These are phyloP conservation scores for Penicillium psychrosexuale DNA, from an alignment of 2,329 filamentous ascomycete species.

Conservation along the genomic window DNA sequence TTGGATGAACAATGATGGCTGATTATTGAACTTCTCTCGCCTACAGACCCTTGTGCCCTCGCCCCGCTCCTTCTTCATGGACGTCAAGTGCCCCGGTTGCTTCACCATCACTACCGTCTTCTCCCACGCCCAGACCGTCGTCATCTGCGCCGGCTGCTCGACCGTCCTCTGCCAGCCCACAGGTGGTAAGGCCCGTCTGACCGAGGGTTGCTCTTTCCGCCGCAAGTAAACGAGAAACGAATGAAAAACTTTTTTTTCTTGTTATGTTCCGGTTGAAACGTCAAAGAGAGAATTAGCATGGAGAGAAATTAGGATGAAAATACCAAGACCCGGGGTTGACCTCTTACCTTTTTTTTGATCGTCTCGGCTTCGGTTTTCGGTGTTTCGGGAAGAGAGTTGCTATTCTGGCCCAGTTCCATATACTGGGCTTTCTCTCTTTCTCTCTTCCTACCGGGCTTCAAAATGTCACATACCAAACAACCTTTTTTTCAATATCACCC, in stretches of 20 bases:
- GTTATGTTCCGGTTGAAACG: constrained; percentile 28
- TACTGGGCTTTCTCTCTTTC: background rate
- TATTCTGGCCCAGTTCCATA: constrained; percentile 1
- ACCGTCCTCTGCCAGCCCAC: constrained; percentile 99
- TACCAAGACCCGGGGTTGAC: constrained; percentile 22
- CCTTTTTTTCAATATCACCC: constrained; percentile 20
- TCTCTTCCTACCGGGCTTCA: constrained; percentile 23
- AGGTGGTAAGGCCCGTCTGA: constrained; percentile 97
- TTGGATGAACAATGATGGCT: constrained; percentile 5
- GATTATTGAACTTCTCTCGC: constrained; percentile 1
- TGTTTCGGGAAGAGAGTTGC: constrained; percentile 5
- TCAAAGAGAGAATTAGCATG: constrained; percentile 28
- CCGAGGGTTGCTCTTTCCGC: constrained; percentile 99
- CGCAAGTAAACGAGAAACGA: constrained; percentile 73
- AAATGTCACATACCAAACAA: constrained; percentile 28
- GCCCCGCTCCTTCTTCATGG: constrained; percentile 99
- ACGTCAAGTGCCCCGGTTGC: constrained; percentile 99
- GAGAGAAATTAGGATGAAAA: constrained; percentile 31
- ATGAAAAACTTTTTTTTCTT: constrained; percentile 28
- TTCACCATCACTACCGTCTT: constrained; percentile 99
- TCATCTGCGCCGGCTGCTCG: constrained; percentile 99
- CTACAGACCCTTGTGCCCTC: constrained; percentile 83
- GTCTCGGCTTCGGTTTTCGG: constrained; percentile 17
- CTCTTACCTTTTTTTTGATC: constrained; percentile 24
- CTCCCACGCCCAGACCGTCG: constrained; percentile 99